These are phyloP conservation scores for Evernia prunastri DNA, from an alignment of 495 filamentous ascomycete genomes.

Conservation along the genomic window DNA sequence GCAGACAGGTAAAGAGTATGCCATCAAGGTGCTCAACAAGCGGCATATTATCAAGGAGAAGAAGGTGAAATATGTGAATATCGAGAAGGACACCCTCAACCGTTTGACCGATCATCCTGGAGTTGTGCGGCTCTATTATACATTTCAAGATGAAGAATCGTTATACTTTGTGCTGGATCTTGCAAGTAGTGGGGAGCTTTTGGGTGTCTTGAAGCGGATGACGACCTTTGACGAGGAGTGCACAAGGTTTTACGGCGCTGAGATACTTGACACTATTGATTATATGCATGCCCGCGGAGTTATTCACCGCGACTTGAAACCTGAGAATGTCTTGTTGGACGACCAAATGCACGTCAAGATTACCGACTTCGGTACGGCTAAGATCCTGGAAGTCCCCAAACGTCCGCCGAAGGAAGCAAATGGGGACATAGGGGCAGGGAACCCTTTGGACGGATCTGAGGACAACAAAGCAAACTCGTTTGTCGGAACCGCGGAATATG, in stretches of 20 bases:
- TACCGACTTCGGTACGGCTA: slow-evolving; percentile 97
- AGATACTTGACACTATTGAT: slow-evolving; percentile 93
- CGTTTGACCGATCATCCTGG: slow-evolving; percentile 93
- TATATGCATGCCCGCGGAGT: slow-evolving; percentile 97
- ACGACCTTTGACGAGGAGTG: slow-evolving; percentile 94
- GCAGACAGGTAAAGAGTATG: slow-evolving; percentile 92
- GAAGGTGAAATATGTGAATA: slow-evolving; percentile 99
- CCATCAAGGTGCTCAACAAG: slow-evolving; percentile 98
- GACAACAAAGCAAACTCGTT: slow-evolving; percentile 83
- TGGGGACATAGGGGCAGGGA: slow-evolving; percentile 31
- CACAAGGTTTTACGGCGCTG: slow-evolving; percentile 86
- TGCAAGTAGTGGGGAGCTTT: slow-evolving; percentile 83
- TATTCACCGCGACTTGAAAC: slow-evolving; percentile 95
- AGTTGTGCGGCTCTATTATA: slow-evolving; percentile 96
- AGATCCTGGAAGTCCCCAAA: slow-evolving; percentile 69
- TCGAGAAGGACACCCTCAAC: slow-evolving; percentile 97
- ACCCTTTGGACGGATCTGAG: slow-evolving; percentile 51
- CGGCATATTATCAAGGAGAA: slow-evolving; percentile 99
- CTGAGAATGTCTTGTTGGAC: slow-evolving; percentile 93
- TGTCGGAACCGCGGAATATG: slow-evolving; percentile 97
- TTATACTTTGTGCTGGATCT: slow-evolving; percentile 96
- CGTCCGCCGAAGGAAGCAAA: slow-evolving; percentile 46
- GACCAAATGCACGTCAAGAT: slow-evolving; percentile 97
- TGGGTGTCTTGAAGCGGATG: slow-evolving; percentile 90
- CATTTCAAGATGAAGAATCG: slow-evolving; percentile 93